Conservation (phyloP, 2,329 filamentous ascomycete genomes). For the Alternaria sp. region DNA sequence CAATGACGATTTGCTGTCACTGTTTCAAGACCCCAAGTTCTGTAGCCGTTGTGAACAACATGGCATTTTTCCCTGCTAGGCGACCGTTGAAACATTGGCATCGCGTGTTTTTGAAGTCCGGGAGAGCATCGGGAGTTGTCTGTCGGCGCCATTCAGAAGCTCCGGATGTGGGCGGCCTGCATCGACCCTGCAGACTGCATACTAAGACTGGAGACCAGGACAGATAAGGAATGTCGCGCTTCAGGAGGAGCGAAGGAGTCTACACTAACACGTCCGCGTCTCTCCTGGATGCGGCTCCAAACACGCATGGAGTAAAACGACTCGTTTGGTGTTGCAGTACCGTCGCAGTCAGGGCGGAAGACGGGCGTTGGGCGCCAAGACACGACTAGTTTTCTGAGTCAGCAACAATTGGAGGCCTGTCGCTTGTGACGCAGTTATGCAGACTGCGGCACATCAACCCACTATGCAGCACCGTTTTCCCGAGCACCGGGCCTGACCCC, state of each 20-base stretch:
- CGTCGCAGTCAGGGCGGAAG: not conserved
- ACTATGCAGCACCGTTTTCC: slow-evolving; percentile 21
- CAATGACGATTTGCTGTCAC: slow-evolving; percentile 1
- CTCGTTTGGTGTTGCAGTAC: slow-evolving; percentile 4
- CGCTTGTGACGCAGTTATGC: slow-evolving; percentile 15
- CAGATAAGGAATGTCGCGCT: not conserved
- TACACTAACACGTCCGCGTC: not conserved
- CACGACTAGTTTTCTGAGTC: slow-evolving; percentile 3
- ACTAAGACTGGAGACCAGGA: not conserved
- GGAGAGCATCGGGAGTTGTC: not conserved
- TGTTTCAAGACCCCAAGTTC: not conserved
- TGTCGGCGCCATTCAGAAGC: not conserved
- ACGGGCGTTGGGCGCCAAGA: slow-evolving; percentile 14
- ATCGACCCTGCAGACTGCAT: slow-evolving; percentile 1
- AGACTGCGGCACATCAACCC: slow-evolving; percentile 10
- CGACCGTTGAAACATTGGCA: slow-evolving; percentile 3
- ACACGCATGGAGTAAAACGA: not conserved
- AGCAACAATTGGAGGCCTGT: slow-evolving; percentile 11
- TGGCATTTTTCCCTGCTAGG: not conserved
- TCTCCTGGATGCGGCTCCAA: not conserved
- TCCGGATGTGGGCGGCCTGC: slow-evolving; percentile 5
- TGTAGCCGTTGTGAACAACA: not conserved
- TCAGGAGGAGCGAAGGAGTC: not conserved
- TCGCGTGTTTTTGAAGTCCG: not conserved
- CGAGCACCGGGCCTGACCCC: slow-evolving; percentile 12